Evolutionary conservation across 768 basidiomycete species (phyloP), one percentile per base, ranked within the genome.

Genomic region (Strobilomyces confusus): DNA sequence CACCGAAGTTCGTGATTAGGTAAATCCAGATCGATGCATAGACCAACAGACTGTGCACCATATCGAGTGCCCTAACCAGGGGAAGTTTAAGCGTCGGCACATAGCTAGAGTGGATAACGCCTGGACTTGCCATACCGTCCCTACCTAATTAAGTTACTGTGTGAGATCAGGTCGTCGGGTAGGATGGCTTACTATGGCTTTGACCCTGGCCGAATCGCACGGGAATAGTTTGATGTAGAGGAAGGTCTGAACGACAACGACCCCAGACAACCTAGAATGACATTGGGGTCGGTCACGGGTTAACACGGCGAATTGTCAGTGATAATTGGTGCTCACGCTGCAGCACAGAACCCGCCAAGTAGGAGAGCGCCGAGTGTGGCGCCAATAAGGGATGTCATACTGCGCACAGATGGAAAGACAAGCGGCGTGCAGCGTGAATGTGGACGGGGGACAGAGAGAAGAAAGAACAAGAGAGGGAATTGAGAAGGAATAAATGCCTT

Each of bases 1-100:
- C 55, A 0, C 80, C 80, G 38, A 72, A 82, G 54, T 75, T 63
- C 1, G 53, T 48, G 50, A 82, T 76, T 3, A 82, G 60, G 52
- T 75, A 76, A 13, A 69, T 69, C 73, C 77, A 76, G 40, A 78
- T 60, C 1, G 76, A 71, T 20, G 63, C 50, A 44, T 68, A 70
- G 36, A 80, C 70, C 55, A 78, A 65, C 9, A 69, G 49, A 1
- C 75, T 77, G 53, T 80, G 78, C 4, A 59, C 50, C 19, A 68
- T 58, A 52, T 80, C 78, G 33, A 77, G 66, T 7, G 54, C 0
- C 69, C 68, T 69, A 19, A 25, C 2, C 8, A 14, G 26, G 13
- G 22, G 26, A 26, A 33, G 13, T 2, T 22, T 30, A 34, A 45
- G 48, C 8, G 14, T 17, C 17, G 15, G 38, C 3, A 8, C 22